Percentiles rank a stretch among this genome's conserved stretches.
These are phyloP conservation scores for Metschnikowia henanensis DNA, from an alignment of 805 yeast species.

Conservation along the genomic window DNA sequence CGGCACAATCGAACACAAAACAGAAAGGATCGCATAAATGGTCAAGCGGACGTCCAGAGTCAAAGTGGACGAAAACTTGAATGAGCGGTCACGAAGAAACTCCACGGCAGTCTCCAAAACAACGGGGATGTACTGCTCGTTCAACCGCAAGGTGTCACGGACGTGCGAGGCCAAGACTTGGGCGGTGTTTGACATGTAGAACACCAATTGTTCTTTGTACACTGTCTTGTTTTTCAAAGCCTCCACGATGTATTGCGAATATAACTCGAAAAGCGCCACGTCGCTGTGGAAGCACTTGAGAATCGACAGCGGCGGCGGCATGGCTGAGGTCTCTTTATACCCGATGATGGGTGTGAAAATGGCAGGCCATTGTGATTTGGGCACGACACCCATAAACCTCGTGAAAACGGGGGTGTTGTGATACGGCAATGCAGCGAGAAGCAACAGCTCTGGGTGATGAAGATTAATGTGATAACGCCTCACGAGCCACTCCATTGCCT, in stretches of 20 bases:
- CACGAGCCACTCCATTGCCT: constrained; percentile 92
- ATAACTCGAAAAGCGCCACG: constrained; percentile 62
- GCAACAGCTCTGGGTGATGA: constrained; percentile 69
- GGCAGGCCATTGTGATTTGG: constrained; percentile 62
- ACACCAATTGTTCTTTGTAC: constrained; percentile 71
- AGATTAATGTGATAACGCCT: constrained; percentile 87
- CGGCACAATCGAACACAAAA: constrained; percentile 71
- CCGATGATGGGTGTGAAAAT: constrained; percentile 70
- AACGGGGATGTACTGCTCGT: constrained; percentile 50
- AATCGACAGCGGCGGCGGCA: constrained; percentile 69
- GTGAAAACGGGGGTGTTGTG: constrained; percentile 72
- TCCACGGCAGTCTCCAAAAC: constrained; percentile 59
- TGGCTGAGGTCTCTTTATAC: constrained; percentile 60
- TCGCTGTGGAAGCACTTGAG: constrained; percentile 71
- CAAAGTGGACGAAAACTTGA: constrained; percentile 21
- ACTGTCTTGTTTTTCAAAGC: constrained; percentile 54
- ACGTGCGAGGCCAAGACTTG: constrained; percentile 67
- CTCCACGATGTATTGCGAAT: constrained; percentile 53
- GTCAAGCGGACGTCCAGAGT: constrained; percentile 68
- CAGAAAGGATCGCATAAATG: constrained; percentile 80
- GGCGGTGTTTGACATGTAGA: constrained; percentile 72
- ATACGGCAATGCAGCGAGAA: constrained; percentile 79
- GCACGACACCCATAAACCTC: constrained; percentile 72
- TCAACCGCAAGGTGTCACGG: constrained; percentile 42
- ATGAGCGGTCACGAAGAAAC: constrained; percentile 35